Evolutionary conservation across 345 rosid species (phyloP), one percentile per base, ranked within the genome.

Genomic region (Boechera stricta): DNA sequence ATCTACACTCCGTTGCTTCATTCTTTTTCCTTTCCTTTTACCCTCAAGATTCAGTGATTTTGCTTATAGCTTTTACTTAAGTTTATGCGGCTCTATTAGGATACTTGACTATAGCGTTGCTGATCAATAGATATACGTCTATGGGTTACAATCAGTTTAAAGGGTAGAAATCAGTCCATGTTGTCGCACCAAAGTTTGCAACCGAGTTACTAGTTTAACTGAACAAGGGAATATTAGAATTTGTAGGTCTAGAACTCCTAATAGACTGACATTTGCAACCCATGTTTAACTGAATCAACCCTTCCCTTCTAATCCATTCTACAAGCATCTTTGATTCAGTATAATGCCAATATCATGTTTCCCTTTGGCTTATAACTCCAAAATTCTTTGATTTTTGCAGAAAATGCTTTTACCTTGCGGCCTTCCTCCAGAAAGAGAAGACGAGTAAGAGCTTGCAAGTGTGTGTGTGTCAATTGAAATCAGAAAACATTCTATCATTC

Each of bases 331-430:
- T 44, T 60, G 33, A 41, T 36, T 60, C 33, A 51, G 15, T 4
- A 53, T 28, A 18, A 31, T 56, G 29, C 33, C 36, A 41, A 49
- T 3, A 28, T 59, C 18, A 66, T 58, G 61, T 68, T 36, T 38
- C 28, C 31, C 7, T 4, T 26, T 13, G 38, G 31, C 6, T 29
- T n/a, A 7, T 55, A 67, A 75, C 39, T 42, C 1, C 7, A 10
- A 62, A 6, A n/a, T 12, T n/a, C 12, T 42, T 51, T 69, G 63
- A 3, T 2, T 42, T 78, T 31, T 81, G 86, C 85, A 95, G 97
- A 95, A 95, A 95, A 92, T 95, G 98, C 98, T 92, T 57, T 47
- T 89, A 82, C 98, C 98, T 10, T 92, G 98, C n/a, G 97, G 98
- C 48, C 84, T 94, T 38, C 95, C 98, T 10, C 98, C 95, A 0